A percentile compares a stretch with the other conserved stretches of the same genome.
Evolutionary conservation across 805 yeast genomes (phyloP).

Genomic region (Teunomyces stri): DNA sequence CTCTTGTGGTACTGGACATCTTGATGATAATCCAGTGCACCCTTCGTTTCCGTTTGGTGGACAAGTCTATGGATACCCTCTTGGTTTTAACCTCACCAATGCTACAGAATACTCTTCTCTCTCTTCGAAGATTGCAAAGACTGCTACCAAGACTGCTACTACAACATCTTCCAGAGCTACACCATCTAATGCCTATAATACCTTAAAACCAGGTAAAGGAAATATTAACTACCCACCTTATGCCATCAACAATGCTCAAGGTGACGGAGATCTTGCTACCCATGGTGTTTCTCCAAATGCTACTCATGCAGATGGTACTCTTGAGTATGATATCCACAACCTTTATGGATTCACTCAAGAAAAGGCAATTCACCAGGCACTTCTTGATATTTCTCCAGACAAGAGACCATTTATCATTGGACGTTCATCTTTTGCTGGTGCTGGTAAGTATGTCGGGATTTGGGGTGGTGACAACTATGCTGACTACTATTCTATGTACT

Average conservation of each 20-base stretch:
- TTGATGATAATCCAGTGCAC: slow-evolving; percentile 16
- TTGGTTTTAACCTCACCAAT: slow-evolving; percentile 16
- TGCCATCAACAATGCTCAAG: slow-evolving; percentile 26
- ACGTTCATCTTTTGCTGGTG: slow-evolving; percentile 21
- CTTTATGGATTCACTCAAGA: slow-evolving; percentile 23
- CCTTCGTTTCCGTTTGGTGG: slow-evolving; percentile 15
- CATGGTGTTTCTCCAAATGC: slow-evolving; percentile 29
- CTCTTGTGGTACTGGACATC: slow-evolving; percentile 22
- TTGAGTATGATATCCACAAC: slow-evolving; percentile 26
- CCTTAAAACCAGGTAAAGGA: slow-evolving; percentile 22
- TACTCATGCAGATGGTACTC: slow-evolving; percentile 25
- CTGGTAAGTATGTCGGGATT: slow-evolving; percentile 19
- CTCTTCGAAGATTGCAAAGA: slow-evolving; percentile 8
- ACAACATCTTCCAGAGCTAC: slow-evolving; percentile 9
- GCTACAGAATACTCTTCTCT: slow-evolving; percentile 15
- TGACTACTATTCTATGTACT: slow-evolving; percentile 18
- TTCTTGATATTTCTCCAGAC: slow-evolving; percentile 14
- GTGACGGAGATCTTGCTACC: slow-evolving; percentile 18
- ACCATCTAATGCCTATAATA: slow-evolving; percentile 13
- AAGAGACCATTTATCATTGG: slow-evolving; percentile 24
- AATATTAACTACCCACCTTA: slow-evolving; percentile 34
- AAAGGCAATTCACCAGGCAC: slow-evolving; percentile 19
- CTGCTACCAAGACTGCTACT: slow-evolving; percentile 13
- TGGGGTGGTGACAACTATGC: slow-evolving; percentile 28
- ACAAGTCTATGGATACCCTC: slow-evolving; percentile 13